Evolutionary conservation across 73 alveolate species (phyloP).

Genomic region (Paramecium caudatum): DNA sequence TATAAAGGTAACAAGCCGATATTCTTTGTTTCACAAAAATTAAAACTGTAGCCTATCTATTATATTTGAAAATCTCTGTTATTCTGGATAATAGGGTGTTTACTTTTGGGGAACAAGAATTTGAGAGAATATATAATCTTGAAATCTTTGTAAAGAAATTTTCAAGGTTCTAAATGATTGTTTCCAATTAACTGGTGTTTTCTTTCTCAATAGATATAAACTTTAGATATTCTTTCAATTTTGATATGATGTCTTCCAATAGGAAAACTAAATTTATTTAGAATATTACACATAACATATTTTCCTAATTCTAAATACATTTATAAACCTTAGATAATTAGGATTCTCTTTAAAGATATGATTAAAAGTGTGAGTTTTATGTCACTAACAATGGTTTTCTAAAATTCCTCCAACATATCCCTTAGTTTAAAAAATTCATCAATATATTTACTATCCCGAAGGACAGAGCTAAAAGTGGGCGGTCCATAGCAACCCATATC

Average conservation of each 20-base stretch:
- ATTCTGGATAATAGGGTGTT: too few species aligned
- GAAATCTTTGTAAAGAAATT: too few species aligned
- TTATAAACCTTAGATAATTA: not conserved
- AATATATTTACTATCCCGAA: too few species aligned
- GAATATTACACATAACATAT: not conserved
- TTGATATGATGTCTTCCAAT: not conserved
- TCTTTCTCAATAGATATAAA: too few species aligned
- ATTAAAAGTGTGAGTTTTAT: not conserved
- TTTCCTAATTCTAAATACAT: conserved; percentile 42
- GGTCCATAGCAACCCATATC: too few species aligned
- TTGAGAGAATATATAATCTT: too few species aligned
- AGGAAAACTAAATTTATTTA: not conserved
- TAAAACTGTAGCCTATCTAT: too few species aligned
- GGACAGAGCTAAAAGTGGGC: too few species aligned
- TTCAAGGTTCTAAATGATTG: too few species aligned
- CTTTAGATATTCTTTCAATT: not conserved
- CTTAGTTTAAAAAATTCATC: not conserved
- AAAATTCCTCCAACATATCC: not conserved
- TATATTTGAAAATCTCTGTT: too few species aligned
- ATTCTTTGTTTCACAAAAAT: conserved; percentile 36
- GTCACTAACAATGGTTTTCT: not conserved
- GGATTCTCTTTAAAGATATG: not conserved
- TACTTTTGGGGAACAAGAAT: too few species aligned
- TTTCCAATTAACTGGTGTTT: too few species aligned
- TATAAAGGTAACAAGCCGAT: conserved; percentile 8